Evolutionary conservation across 2,329 filamentous ascomycete genomes (phyloP).

Genomic region (Cladosporium sp.): DNA sequence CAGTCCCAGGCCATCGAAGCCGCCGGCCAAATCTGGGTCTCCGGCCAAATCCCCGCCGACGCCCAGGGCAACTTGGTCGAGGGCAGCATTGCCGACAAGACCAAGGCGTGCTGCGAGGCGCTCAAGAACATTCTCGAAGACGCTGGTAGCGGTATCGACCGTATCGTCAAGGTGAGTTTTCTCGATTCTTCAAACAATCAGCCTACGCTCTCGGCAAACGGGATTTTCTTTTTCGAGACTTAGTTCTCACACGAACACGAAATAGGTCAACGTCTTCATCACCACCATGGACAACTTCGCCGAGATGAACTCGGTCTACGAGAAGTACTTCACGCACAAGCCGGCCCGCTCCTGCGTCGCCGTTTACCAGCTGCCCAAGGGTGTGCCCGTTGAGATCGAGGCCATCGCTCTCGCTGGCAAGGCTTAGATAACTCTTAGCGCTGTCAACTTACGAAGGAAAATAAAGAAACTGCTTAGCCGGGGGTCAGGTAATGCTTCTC

Average conservation of each 20-base stretch:
- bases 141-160: conserved; percentile 70
- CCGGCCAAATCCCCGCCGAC: conserved; percentile 72
- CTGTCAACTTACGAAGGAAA: no score
- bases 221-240: background rate
- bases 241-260: conserved; percentile 6
- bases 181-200: background rate
- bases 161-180: conserved; percentile 73
- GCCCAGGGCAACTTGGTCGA: conserved; percentile 55
- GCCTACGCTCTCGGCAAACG: background rate
- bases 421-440: background rate
- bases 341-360: conserved; percentile 86
- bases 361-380: conserved; percentile 82
- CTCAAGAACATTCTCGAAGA: conserved; percentile 77
- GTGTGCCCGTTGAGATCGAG: conserved; percentile 85
- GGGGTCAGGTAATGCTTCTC: no score
- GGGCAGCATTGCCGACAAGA: conserved; percentile 64
- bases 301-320: conserved; percentile 81
- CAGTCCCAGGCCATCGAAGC: conserved; percentile 60
- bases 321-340: conserved; percentile 75
- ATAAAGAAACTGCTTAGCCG: no score
- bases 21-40: conserved; percentile 62
- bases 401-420: conserved; percentile 60
- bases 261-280: conserved; percentile 65
- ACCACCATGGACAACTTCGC: conserved; percentile 87
- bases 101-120: conserved; percentile 69